A percentile compares a stretch with the other conserved stretches of the same genome.
These are phyloP conservation scores for Botryosphaeria dothidea DNA, from an alignment of 2,329 filamentous ascomycete species.

Conservation along the genomic window DNA sequence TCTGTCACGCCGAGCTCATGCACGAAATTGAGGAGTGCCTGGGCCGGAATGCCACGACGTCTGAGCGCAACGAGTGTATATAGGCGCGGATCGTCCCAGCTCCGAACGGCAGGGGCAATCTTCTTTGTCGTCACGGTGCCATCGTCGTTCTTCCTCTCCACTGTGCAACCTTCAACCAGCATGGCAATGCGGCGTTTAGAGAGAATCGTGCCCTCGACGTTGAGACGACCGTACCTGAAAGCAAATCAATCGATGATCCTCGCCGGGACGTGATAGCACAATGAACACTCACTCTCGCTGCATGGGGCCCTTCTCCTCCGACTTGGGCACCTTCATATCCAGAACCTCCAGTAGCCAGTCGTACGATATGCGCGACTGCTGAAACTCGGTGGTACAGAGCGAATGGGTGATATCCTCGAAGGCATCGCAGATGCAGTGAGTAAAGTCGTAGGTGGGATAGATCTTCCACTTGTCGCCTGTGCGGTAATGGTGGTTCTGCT, in stretches of 20 bases:
- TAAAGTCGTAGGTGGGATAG: conserved; percentile 93
- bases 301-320: conserved; percentile 66
- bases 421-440: conserved; percentile 87
- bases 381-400: conserved; percentile 90
- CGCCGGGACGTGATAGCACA: background rate
- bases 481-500: conserved; percentile 71
- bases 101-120: conserved; percentile 64
- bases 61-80: conserved; percentile 85
- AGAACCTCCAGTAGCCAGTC: conserved; percentile 85
- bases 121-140: conserved; percentile 39
- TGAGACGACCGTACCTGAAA: conserved; percentile 64
- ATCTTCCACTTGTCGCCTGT: conserved; percentile 87
- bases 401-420: conserved; percentile 92
- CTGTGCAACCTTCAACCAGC: conserved; percentile 67
- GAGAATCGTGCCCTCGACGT: conserved; percentile 80
- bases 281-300: conserved; percentile 69
- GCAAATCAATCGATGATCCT: conserved; percentile 22
- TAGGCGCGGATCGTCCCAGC: conserved; percentile 88
- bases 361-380: conserved; percentile 80
- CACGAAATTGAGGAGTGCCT: conserved; percentile 85
- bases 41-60: conserved; percentile 82
- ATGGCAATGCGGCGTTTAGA: conserved; percentile 83
- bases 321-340: conserved; percentile 71
- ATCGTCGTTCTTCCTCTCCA: conserved; percentile 46
- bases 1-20: conserved; percentile 91